Percentiles rank a stretch among this genome's conserved stretches.
Conservation (phyloP, 2,329 filamentous ascomycete genomes). For the Emergomyces africanus region DNA sequence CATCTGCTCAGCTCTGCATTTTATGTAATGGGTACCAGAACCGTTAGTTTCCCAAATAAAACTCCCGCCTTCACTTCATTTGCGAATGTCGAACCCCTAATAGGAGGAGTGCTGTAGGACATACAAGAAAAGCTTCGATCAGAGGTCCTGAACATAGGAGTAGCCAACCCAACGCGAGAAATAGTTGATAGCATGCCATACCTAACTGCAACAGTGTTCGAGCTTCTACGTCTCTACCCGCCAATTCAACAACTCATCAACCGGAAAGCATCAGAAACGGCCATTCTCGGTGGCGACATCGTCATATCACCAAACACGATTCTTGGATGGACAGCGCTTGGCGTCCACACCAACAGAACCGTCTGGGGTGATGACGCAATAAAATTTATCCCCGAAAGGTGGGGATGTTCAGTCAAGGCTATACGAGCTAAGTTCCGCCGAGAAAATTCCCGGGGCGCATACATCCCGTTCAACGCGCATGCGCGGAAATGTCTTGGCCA, state of each 20-base stretch:
- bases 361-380: constrained; percentile 21
- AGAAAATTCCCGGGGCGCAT: constrained; percentile 16
- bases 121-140: constrained; percentile 20
- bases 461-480: constrained; percentile 21
- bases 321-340: constrained; percentile 31
- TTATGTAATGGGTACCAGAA: constrained; percentile 13
- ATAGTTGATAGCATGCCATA: neutral
- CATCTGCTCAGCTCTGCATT: constrained; percentile 24
- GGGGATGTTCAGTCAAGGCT: constrained; percentile 22
- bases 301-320: constrained; percentile 26
- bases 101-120: constrained; percentile 1
- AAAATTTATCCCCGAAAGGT: constrained; percentile 26
- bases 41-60: neutral
- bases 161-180: constrained; percentile 8
- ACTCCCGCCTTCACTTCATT: too few relatives aligned
- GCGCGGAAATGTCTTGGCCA: constrained; percentile 19
- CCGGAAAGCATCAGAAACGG: constrained; percentile 21
- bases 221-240: constrained; percentile 34
- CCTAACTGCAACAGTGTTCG: neutral
- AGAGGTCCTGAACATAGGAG: constrained; percentile 16
- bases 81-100: neutral
- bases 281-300: constrained; percentile 17
- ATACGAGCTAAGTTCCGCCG: constrained; percentile 17
- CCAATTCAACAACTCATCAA: constrained; percentile 40
- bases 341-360: constrained; percentile 25